phyloP scores from a whole-genome alignment of 139 green algal species.

The Parachlorella kessleri region DNA sequence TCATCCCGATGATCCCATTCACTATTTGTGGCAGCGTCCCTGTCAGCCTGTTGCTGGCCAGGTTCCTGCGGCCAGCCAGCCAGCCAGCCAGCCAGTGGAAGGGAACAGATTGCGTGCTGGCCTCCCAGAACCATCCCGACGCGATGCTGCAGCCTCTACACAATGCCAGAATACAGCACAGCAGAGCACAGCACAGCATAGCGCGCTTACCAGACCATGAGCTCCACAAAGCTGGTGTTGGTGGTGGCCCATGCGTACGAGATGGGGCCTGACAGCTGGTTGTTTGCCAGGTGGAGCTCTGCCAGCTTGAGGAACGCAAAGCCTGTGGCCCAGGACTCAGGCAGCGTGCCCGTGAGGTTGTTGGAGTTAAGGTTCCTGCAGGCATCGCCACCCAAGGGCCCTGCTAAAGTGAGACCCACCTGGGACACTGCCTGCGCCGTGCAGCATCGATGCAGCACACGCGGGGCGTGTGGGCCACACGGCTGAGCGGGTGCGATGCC shows the following conservation, averaged over 20 bases:
- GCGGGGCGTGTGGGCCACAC: background rate
- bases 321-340: constrained; percentile 9
- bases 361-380: constrained; percentile 31
- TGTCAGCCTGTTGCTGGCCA: constrained; percentile 19
- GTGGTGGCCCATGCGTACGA: constrained; percentile 1
- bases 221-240: constrained; percentile 4
- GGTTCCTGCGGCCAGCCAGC: background rate
- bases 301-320: constrained; percentile 3
- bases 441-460: background rate
- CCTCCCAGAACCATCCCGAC: too few relatives aligned
- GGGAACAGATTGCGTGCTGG: background rate
- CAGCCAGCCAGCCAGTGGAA: background rate
- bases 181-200: too few relatives aligned
- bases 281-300: constrained; percentile 10
- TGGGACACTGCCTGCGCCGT: background rate
- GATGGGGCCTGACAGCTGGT: constrained; percentile 13
- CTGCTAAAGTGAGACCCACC: background rate
- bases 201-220: constrained; percentile 24
- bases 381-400: background rate
- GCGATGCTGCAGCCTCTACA: too few relatives aligned
- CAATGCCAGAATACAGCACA: background rate
- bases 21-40: constrained; percentile 9
- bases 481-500: too few relatives aligned
- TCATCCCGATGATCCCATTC: constrained; percentile 31
- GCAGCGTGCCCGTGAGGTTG: constrained; percentile 20